These are phyloP conservation scores for Nicotiana sylvestris DNA, from an alignment of 257 asterid genomes.

Conservation along the genomic window DNA sequence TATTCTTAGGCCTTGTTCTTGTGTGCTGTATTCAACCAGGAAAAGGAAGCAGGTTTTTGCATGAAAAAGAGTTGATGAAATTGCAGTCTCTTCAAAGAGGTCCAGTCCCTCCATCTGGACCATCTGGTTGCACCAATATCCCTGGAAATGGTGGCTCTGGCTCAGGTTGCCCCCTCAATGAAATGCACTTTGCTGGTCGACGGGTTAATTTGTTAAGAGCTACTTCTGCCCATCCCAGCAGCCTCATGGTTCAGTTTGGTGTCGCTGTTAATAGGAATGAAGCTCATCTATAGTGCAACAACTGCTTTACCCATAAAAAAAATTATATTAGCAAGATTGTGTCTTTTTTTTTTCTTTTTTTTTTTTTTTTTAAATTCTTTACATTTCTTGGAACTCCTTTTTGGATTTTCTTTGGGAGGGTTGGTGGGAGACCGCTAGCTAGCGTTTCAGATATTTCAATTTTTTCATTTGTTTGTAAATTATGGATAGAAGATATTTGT, in stretches of 20 bases:
- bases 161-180: constrained; percentile 18
- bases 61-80: not conserved
- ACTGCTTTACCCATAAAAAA: no score
- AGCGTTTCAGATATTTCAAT: not conserved
- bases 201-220: not conserved
- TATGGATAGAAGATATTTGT: not conserved
- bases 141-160: constrained; percentile 44
- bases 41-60: constrained; percentile 21
- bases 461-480: not conserved
- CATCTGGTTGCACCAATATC: constrained; percentile 65
- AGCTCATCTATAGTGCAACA: not conserved
- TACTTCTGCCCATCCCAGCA: constrained; percentile 13
- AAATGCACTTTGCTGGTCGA: constrained; percentile 26
- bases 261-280: constrained; percentile 13
- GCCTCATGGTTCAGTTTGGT: not conserved
- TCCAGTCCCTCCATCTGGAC: constrained; percentile 56
- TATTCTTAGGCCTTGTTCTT: not conserved
- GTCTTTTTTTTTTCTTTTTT: not conserved
- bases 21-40: constrained; percentile 8
- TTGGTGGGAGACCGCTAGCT: not conserved
- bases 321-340: not conserved
- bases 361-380: not conserved
- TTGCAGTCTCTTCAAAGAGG: constrained; percentile 38
- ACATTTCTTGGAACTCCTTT: not conserved
- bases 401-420: not conserved